Percentiles rank a stretch among this genome's conserved stretches.
These are phyloP conservation scores for Pachysandra terminalis DNA, from an alignment of 164 flowering plant genomes.

Conservation along the genomic window DNA sequence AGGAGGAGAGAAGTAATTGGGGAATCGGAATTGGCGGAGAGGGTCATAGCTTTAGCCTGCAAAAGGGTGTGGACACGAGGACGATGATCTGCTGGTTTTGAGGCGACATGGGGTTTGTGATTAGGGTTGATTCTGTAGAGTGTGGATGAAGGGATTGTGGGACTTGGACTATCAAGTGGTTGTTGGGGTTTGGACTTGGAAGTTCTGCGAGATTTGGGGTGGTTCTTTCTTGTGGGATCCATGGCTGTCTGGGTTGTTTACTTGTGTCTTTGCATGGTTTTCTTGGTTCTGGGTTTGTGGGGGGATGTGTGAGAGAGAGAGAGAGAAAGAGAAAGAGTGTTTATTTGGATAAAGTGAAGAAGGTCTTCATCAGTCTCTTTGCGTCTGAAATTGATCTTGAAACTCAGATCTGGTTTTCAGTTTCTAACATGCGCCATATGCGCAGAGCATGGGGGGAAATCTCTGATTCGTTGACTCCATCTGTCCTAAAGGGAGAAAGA, in stretches of 20 bases:
- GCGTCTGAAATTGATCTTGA: too few species aligned
- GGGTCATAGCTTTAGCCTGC: slow-evolving; percentile 35
- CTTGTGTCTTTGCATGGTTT: slow-evolving; percentile 28
- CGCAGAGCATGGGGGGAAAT: too few species aligned
- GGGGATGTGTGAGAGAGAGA: neutral
- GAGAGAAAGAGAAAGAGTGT: too few species aligned
- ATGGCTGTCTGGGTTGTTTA: slow-evolving; percentile 21
- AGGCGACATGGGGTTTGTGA: slow-evolving; percentile 19
- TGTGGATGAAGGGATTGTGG: slow-evolving; percentile 25
- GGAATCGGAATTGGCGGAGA: slow-evolving; percentile 32
- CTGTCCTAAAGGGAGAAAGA: too few species aligned
- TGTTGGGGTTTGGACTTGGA: too few species aligned
- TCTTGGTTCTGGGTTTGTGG: slow-evolving; percentile 20
- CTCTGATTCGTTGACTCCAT: too few species aligned
- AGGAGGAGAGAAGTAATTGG: slow-evolving; percentile 15
- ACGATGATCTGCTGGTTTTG: slow-evolving; percentile 19
- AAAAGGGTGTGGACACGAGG: slow-evolving; percentile 26
- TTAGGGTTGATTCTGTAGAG: slow-evolving; percentile 22
- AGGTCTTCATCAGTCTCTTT: too few species aligned
- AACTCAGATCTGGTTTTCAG: too few species aligned
- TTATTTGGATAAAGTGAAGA: too few species aligned
- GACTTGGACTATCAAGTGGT: slow-evolving; percentile 35
- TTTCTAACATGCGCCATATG: too few species aligned
- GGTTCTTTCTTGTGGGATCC: too few species aligned
- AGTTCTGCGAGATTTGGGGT: too few species aligned